These are phyloP conservation scores for Acacia confusa DNA, from an alignment of 306 rosid species.

Conservation along the genomic window DNA sequence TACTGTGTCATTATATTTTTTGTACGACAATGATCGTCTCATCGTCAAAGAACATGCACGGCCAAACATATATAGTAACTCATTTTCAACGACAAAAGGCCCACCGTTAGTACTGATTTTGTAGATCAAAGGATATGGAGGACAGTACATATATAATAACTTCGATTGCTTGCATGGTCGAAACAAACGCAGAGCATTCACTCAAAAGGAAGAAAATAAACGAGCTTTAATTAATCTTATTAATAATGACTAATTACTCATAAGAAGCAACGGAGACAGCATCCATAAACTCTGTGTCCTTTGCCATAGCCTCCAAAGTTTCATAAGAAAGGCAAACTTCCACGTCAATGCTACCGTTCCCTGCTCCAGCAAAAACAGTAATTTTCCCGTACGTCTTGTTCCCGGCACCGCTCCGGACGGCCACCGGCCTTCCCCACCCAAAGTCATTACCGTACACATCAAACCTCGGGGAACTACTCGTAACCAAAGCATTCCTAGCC, in stretches of 20 bases:
- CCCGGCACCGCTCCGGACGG: constrained; percentile 35
- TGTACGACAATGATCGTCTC: neutral
- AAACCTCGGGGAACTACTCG: constrained; percentile 39
- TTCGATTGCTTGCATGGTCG: neutral
- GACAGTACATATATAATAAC: neutral
- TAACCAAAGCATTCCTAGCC: constrained; percentile 3
- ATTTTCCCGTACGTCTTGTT: constrained; percentile 40
- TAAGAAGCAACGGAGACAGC: neutral
- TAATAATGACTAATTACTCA: neutral
- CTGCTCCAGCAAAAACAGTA: constrained; percentile 32
- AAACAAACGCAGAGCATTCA: neutral
- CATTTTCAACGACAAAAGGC: neutral
- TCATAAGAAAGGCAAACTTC: constrained; percentile 33
- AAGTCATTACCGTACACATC: constrained; percentile 48
- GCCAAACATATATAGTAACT: neutral
- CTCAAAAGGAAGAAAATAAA: neutral
- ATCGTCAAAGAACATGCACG: neutral
- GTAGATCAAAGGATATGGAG: neutral
- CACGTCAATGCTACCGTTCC: constrained; percentile 40
- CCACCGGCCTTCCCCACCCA: constrained; percentile 50
- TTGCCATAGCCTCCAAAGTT: constrained; percentile 37
- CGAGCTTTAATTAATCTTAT: neutral
- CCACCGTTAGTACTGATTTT: neutral
- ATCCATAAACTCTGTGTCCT: constrained; percentile 30
- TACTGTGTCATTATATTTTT: neutral